Conservation (phyloP, 495 filamentous ascomycete genomes). For the Durotheca rogersii region DNA sequence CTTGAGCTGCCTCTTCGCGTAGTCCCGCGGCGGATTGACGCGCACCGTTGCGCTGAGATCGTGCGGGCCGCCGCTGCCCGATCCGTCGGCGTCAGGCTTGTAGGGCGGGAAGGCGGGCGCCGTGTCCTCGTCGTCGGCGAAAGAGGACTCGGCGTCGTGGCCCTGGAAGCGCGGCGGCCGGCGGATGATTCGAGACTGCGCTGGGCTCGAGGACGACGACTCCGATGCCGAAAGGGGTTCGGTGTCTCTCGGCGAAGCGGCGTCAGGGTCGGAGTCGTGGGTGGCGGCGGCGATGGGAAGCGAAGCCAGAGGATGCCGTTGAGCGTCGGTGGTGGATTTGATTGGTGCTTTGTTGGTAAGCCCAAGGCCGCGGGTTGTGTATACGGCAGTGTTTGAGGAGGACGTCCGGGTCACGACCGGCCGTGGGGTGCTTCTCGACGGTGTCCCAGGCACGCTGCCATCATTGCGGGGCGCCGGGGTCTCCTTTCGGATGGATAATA, state of each 20-base stretch:
- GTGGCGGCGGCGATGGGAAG: slow-evolving; percentile 32
- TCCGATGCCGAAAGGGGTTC: slow-evolving; percentile 36
- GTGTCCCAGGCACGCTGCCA: slow-evolving; percentile 38
- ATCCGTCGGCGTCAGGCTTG: slow-evolving; percentile 23
- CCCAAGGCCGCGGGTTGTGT: slow-evolving; percentile 34
- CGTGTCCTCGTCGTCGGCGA: slow-evolving; percentile 49
- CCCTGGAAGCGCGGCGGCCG: slow-evolving; percentile 57
- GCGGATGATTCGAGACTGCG: slow-evolving; percentile 56
- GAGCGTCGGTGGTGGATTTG: slow-evolving; percentile 29
- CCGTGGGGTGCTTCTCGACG: slow-evolving; percentile 37
- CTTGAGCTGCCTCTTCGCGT: slow-evolving; percentile 37
- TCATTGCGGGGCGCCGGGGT: slow-evolving; percentile 54
- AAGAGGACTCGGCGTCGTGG: slow-evolving; percentile 35
- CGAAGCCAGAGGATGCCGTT: slow-evolving; percentile 36
- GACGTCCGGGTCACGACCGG: slow-evolving; percentile 56
- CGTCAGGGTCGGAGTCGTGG: slow-evolving; percentile 30
- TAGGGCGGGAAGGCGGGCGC: slow-evolving; percentile 77
- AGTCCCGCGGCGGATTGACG: slow-evolving; percentile 46
- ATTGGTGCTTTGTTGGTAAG: slow-evolving; percentile 15
- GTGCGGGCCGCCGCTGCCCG: slow-evolving; percentile 38
- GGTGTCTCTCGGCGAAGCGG: slow-evolving; percentile 38
- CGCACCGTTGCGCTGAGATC: slow-evolving; percentile 65
- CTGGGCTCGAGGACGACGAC: slow-evolving; percentile 49
- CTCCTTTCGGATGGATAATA: slow-evolving; percentile 66
- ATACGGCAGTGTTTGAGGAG: slow-evolving; percentile 58